Percentiles rank a stretch among this genome's conserved stretches.
Conservation (phyloP, 2,329 filamentous ascomycete species). For the Leptographium wingfieldii region DNA sequence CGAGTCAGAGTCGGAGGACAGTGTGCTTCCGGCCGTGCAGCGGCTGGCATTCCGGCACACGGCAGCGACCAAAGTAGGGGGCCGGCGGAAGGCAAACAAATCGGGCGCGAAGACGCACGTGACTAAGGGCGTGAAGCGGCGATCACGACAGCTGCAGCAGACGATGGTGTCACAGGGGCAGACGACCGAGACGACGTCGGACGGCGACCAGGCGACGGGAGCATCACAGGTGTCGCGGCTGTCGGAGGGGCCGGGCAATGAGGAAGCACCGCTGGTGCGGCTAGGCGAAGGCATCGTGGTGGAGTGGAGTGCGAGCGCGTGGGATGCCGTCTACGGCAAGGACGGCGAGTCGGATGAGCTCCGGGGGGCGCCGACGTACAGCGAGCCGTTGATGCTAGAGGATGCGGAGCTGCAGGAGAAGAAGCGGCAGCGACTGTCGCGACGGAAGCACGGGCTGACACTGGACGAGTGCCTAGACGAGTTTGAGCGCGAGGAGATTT, state of each 20-base stretch:
- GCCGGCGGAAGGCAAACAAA: constrained; percentile 26
- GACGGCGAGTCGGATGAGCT: constrained; percentile 29
- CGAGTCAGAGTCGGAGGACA: constrained; percentile 16
- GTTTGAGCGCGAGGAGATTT: constrained; percentile 83
- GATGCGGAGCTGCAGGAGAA: constrained; percentile 52
- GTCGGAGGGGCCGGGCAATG: constrained; percentile 11
- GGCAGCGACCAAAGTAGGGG: constrained; percentile 13
- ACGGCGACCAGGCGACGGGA: neutral
- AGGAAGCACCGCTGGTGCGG: constrained; percentile 55
- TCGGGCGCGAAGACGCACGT: constrained; percentile 28
- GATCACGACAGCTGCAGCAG: neutral
- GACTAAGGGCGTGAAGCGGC: constrained; percentile 28
- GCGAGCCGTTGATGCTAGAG: constrained; percentile 30
- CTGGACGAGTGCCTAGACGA: constrained; percentile 88
- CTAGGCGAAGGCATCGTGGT: constrained; percentile 76
- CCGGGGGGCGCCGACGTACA: constrained; percentile 49
- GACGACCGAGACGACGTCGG: neutral
- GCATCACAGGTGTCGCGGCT: neutral
- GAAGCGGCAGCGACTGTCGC: constrained; percentile 48
- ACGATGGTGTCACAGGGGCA: neutral
- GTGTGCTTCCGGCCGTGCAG: neutral
- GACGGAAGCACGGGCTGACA: constrained; percentile 63
- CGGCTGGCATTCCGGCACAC: constrained; percentile 8
- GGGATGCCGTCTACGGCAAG: constrained; percentile 57
- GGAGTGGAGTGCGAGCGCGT: constrained; percentile 66